phyloP scores from a whole-genome alignment of 1,284 basidiomycete species.

The Puccinia horiana region DNA sequence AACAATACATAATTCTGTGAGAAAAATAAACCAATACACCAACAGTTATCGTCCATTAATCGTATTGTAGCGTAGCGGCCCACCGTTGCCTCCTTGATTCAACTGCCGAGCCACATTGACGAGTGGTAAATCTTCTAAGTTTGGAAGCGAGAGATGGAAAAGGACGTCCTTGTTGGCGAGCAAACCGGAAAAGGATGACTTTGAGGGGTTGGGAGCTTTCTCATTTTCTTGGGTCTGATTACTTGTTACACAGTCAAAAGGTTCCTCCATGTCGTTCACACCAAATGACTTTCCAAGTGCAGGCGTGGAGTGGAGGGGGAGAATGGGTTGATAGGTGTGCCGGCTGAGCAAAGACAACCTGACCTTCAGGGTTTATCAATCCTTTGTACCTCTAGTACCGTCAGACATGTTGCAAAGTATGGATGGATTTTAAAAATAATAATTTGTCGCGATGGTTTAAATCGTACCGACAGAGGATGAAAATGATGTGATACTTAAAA shows the following conservation, averaged over 20 bases:
- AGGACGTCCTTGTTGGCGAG: neutral
- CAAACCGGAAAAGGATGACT: neutral
- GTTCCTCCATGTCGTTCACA: neutral
- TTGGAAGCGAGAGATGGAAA: slow-evolving; percentile 10
- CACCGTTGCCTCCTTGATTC: neutral
- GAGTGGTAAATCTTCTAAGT: neutral
- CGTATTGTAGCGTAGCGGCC: too few species aligned
- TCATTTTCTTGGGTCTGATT: neutral
- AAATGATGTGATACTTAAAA: too few species aligned
- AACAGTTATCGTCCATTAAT: neutral
- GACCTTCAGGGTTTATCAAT: neutral
- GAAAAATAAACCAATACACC: too few species aligned
- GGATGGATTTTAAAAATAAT: too few species aligned
- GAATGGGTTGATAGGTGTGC: neutral
- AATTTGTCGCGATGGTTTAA: neutral
- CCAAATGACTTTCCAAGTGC: too few species aligned
- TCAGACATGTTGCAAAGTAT: too few species aligned
- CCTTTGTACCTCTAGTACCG: too few species aligned
- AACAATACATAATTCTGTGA: too few species aligned
- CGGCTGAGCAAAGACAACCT: neutral
- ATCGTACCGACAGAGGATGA: too few species aligned
- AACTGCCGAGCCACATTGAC: neutral
- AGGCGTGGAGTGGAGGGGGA: neutral
- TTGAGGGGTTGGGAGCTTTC: neutral
- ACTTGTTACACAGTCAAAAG: neutral